phyloP scores from a whole-genome alignment of 768 basidiomycete species.

The Lactifluus hygrophoroides region DNA sequence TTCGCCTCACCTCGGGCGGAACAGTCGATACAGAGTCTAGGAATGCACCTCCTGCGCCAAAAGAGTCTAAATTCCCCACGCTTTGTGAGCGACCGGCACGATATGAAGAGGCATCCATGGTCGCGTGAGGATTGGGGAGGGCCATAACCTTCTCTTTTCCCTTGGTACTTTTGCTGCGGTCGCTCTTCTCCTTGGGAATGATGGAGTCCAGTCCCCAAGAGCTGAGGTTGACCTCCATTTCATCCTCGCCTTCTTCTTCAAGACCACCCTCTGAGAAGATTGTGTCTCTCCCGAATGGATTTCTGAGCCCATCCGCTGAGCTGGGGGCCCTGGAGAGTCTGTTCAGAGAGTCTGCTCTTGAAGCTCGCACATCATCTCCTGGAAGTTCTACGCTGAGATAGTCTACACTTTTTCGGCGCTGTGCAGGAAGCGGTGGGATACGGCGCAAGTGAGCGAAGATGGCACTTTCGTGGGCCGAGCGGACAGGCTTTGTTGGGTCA shows the following conservation, averaged over 20 bases:
- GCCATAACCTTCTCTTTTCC: constrained; percentile 31
- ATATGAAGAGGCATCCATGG: constrained; percentile 19
- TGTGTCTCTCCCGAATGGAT: constrained; percentile 66
- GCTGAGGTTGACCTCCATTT: constrained; percentile 67
- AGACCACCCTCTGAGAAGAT: constrained; percentile 44
- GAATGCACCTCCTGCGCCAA: constrained; percentile 40
- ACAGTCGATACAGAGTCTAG: constrained; percentile 31
- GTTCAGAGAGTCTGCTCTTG: constrained; percentile 35
- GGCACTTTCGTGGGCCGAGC: constrained; percentile 74
- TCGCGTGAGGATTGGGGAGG: constrained; percentile 39
- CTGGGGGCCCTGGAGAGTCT: constrained; percentile 43
- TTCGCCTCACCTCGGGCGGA: constrained; percentile 37
- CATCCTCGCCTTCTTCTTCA: constrained; percentile 43
- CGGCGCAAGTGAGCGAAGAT: constrained; percentile 75
- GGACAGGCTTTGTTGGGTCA: constrained; percentile 51
- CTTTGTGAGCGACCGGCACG: constrained; percentile 49
- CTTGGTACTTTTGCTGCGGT: constrained; percentile 29
- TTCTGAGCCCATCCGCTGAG: constrained; percentile 57
- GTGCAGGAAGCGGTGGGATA: constrained; percentile 40
- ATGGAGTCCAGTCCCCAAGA: constrained; percentile 81
- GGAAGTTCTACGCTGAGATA: constrained; percentile 61
- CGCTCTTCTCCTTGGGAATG: constrained; percentile 57
- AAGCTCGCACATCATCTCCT: constrained; percentile 38
- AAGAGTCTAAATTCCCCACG: constrained; percentile 51
- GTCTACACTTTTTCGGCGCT: constrained; percentile 46